Evolutionary conservation across 192 early-diverging fungal species (phyloP), one percentile per base, ranked within the genome.

Genomic region (Geosiphon pyriformis): DNA sequence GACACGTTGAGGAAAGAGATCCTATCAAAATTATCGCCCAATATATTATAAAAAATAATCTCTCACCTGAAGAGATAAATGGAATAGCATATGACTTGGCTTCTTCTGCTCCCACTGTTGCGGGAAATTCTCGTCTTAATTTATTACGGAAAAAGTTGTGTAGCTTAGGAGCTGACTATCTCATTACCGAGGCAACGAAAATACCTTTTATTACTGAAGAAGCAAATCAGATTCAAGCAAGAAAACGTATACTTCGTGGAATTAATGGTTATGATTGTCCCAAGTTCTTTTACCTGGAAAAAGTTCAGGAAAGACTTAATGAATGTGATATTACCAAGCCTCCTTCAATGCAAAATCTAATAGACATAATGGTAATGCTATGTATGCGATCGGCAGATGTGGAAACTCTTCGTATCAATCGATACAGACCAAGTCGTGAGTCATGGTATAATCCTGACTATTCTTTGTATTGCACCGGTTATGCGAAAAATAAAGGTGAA

Each of bases 361-460:
- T 54, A 6, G 52, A 54, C 20, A 54, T 54, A 54, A 54, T 54
- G 52, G 20, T 54, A 54, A 54, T 54, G 52, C 20, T 54, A 54
- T 54, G 52, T 54, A 54, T 54, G 20, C 6, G 52, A 54, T 20
- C 52, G 26, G 52, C 52, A 54, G 52, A 54, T 54, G 53, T 4
- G 53, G 4, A 23, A 55, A 55, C 12, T 55, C 53, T 55, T 23
- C 2, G 53, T 55, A 55, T 55, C 23, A 55, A 55, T 12, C 23
- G 23, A 22, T 55, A 55, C 23, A 55, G 2, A 55, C 18, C 53
- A 55, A 23, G 23, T 55, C 12, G 18, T 55, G 23, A 12, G 12
- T 12, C 12, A 55, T 55, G 53, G 53, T 55, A 55, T 55, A 55
- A 55, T 55, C 53, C 53, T 55, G 23, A 55, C 12, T 55, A 55